Conservation (phyloP, 2,329 filamentous ascomycete species). For the Didymella keratinophila region DNA sequence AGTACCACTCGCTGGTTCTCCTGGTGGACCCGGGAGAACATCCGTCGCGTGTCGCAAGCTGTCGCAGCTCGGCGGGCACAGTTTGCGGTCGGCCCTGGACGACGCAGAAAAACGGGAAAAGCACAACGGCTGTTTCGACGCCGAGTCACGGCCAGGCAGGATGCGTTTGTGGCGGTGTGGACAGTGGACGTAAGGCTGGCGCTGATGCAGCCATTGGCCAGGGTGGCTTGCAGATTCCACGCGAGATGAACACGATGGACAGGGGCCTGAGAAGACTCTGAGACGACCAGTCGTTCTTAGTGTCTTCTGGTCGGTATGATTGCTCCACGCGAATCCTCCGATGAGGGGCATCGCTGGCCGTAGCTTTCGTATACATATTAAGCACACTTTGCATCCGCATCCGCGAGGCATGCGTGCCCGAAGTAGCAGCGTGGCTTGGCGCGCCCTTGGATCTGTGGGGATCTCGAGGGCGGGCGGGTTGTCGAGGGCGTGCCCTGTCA, state of each 20-base stretch:
- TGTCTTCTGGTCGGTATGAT: constrained; percentile 43
- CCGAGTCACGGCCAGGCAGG: constrained; percentile 26
- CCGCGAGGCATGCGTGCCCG: constrained; percentile 21
- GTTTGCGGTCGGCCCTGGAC: constrained; percentile 29
- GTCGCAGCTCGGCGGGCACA: constrained; percentile 29
- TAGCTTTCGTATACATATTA: constrained; percentile 20
- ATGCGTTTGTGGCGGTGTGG: constrained; percentile 41
- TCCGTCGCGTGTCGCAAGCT: constrained; percentile 41
- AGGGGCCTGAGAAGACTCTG: constrained; percentile 43
- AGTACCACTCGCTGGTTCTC: constrained; percentile 10
- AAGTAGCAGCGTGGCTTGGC: constrained; percentile 17
- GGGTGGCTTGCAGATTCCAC: constrained; percentile 48
- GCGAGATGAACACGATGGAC: constrained; percentile 47
- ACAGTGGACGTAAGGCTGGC: constrained; percentile 46
- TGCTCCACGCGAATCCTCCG: constrained; percentile 42
- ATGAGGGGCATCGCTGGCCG: constrained; percentile 29
- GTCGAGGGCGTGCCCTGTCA: constrained; percentile 15
- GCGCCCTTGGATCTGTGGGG: constrained; percentile 27
- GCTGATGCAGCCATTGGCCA: constrained; percentile 37
- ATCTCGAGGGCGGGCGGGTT: constrained; percentile 22
- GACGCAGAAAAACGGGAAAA: constrained; percentile 36
- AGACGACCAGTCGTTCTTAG: constrained; percentile 49
- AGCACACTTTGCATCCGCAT: constrained; percentile 22
- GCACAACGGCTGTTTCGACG: constrained; percentile 47
- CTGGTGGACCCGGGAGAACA: constrained; percentile 6